phyloP scores from a whole-genome alignment of 2,329 filamentous ascomycete species.

The Neopestalotiopsis rosae region DNA sequence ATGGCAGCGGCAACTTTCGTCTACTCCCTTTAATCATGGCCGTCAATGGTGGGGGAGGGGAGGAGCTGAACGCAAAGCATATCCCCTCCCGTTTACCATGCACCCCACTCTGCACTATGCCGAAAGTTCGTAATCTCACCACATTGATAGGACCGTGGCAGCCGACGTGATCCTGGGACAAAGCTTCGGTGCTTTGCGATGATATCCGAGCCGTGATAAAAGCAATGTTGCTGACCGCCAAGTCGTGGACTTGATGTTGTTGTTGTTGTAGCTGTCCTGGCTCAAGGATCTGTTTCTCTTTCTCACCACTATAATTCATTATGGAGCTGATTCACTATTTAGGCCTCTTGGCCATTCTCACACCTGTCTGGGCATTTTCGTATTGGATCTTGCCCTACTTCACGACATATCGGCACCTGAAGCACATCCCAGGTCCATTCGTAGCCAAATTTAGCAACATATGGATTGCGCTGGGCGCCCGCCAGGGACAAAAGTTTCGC shows the following conservation, averaged over 20 bases:
- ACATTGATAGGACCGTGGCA: not conserved
- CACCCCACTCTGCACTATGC: not conserved
- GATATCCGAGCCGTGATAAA: not conserved
- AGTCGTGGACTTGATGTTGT: too few relatives aligned
- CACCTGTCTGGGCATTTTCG: constrained; percentile 4
- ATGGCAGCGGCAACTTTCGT: not conserved
- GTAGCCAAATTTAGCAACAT: constrained; percentile 15
- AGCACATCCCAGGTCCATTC: constrained; percentile 15
- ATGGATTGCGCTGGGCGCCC: constrained; percentile 15
- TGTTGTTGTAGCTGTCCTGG: not conserved
- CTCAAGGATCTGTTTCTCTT: not conserved
- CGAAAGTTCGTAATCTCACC: not conserved
- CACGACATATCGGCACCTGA: constrained; percentile 14
- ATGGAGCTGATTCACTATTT: constrained; percentile 17
- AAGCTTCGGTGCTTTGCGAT: not conserved
- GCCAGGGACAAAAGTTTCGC: constrained; percentile 5
- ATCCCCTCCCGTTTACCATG: not conserved
- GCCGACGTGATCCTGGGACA: not conserved
- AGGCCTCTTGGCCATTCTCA: not conserved
- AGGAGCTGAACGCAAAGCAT: not conserved
- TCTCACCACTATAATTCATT: not conserved
- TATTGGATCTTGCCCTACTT: constrained; percentile 17
- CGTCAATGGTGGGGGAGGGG: not conserved
- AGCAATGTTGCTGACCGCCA: too few relatives aligned
- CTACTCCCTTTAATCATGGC: not conserved